A percentile compares a stretch with the other conserved stretches of the same genome.
These are phyloP conservation scores for Trichosporon sp. DNA, from an alignment of 1,284 basidiomycete genomes.

Conservation along the genomic window DNA sequence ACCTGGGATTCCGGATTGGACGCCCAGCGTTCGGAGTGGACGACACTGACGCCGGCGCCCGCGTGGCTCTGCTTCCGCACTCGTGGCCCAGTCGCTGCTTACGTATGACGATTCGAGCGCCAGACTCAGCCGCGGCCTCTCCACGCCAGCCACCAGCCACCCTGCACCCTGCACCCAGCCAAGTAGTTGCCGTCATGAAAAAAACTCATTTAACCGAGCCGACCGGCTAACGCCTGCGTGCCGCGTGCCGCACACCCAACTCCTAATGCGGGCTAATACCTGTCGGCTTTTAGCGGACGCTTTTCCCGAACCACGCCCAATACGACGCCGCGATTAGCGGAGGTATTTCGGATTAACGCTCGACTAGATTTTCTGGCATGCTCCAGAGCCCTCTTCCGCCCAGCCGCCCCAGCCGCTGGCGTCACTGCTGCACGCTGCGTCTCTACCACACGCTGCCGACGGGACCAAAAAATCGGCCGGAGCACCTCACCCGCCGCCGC, in stretches of 20 bases:
- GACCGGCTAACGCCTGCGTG: background rate
- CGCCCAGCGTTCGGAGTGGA: background rate
- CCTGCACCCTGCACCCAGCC: background rate
- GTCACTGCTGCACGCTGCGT: background rate
- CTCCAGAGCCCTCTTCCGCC: background rate
- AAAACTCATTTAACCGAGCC: background rate
- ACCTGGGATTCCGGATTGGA: background rate
- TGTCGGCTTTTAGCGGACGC: background rate
- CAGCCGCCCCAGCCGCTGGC: background rate
- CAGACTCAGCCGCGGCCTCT: background rate
- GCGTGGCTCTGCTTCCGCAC: background rate
- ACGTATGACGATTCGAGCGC: background rate
- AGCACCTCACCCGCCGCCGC: background rate
- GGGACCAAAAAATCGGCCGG: slow-evolving; percentile 10
- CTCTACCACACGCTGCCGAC: background rate
- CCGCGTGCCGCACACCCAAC: background rate
- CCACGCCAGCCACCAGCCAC: too few relatives aligned
- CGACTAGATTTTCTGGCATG: background rate
- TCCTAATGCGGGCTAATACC: background rate
- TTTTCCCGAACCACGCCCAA: background rate
- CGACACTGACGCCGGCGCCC: background rate
- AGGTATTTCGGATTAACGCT: background rate
- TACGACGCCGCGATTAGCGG: background rate
- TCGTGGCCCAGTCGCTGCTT: background rate
- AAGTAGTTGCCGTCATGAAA: background rate